Evolutionary conservation across 164 flowering plant species (phyloP).

Genomic region (Kalanchoe fedtschenkoi): DNA sequence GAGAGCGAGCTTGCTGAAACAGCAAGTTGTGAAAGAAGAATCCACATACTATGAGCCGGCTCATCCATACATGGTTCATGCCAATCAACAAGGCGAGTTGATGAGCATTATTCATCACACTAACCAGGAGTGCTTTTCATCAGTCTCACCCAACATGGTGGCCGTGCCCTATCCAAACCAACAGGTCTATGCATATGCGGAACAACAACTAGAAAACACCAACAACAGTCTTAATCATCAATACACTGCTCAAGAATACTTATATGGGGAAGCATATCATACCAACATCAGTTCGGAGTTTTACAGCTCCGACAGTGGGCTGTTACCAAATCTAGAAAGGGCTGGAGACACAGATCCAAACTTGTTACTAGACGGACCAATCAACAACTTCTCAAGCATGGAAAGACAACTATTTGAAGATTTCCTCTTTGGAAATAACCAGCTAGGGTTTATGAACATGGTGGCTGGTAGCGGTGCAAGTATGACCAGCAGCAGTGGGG

Average conservation of each 20-base stretch:
- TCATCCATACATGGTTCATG: background rate
- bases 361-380: background rate
- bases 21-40: background rate
- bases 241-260: background rate
- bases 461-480: background rate
- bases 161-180: background rate
- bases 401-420: background rate
- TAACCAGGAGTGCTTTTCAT: background rate
- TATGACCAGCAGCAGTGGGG: background rate
- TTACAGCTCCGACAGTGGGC: background rate
- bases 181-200: background rate
- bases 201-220: background rate
- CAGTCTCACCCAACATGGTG: background rate
- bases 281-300: background rate
- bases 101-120: too few species aligned
- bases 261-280: background rate
- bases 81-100: too few species aligned
- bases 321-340: background rate
- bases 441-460: background rate
- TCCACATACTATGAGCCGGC: background rate
- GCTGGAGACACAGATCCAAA: background rate
- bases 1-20: background rate
- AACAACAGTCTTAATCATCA: conserved; percentile 1
- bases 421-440: background rate
- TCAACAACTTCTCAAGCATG: background rate